Conservation (phyloP, 768 basidiomycete species). For the Tylopilus vinaceipallidus region DNA sequence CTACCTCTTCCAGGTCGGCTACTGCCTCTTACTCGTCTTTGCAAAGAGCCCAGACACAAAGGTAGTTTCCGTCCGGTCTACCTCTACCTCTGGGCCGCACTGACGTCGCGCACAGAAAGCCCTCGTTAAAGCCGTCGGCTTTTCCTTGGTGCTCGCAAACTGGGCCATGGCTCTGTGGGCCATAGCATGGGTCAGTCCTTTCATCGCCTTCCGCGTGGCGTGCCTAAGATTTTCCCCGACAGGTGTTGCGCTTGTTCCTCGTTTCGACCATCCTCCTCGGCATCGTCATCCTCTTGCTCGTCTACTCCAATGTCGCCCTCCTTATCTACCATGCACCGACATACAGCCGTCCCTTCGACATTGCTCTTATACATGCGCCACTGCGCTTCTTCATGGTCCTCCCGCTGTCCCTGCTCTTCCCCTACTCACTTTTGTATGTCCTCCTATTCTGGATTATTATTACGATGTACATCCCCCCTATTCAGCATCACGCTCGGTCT, state of each 20-base stretch:
- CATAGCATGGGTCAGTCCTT: conserved; percentile 63
- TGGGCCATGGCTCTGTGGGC: conserved; percentile 82
- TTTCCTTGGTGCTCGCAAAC: conserved; percentile 73
- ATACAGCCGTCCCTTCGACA: conserved; percentile 64
- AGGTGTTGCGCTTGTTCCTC: conserved; percentile 79
- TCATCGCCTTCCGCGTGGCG: not conserved
- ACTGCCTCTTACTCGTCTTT: conserved; percentile 75
- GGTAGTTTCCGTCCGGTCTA: conserved; percentile 31
- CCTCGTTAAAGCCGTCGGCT: conserved; percentile 75
- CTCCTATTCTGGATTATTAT: accelerated
- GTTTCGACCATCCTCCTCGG: conserved; percentile 71
- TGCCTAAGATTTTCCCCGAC: not conserved
- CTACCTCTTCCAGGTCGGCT: conserved; percentile 72
- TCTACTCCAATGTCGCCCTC: conserved; percentile 79
- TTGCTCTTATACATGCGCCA: conserved; percentile 84
- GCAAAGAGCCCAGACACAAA: conserved; percentile 79
- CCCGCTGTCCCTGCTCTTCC: conserved; percentile 43
- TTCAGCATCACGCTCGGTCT: conserved; percentile 70
- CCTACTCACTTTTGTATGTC: conserved; percentile 54
- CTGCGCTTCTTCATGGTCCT: conserved; percentile 69
- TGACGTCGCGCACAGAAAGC: conserved; percentile 44
- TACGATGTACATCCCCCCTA: not conserved
- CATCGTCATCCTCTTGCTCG: conserved; percentile 62
- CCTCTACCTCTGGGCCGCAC: not conserved
- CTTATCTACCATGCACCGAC: conserved; percentile 69